Conservation (phyloP, 108 stramenopile species). For the Stephanodiscus minutulus region DNA sequence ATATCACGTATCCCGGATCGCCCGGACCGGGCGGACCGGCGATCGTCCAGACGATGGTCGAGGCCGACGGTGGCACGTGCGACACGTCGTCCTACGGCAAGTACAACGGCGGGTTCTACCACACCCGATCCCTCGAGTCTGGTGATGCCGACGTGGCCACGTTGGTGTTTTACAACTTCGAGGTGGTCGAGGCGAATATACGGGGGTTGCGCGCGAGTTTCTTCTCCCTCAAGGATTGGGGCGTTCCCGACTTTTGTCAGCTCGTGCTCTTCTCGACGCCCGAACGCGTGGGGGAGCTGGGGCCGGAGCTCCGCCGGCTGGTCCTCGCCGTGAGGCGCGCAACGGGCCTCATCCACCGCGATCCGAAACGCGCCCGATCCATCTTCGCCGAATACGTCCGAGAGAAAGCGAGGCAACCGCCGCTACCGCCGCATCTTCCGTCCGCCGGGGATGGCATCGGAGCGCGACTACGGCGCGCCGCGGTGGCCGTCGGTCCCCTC, state of each 20-base stretch:
- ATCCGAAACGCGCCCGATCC: slow-evolving; percentile 42
- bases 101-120: slow-evolving; percentile 59
- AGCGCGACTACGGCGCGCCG: too few species aligned
- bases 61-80: slow-evolving; percentile 57
- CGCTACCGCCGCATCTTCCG: slow-evolving; percentile 14
- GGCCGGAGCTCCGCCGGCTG: slow-evolving; percentile 36
- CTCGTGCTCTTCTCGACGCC: slow-evolving; percentile 61
- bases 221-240: slow-evolving; percentile 64
- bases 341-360: slow-evolving; percentile 55
- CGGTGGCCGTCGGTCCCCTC: too few species aligned
- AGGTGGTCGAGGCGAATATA: slow-evolving; percentile 54
- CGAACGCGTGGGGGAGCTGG: slow-evolving; percentile 16
- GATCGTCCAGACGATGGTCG: slow-evolving; percentile 64
- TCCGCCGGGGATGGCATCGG: too few species aligned
- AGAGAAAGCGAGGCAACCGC: slow-evolving; percentile 20
- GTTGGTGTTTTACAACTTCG: slow-evolving; percentile 64
- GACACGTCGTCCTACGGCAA: slow-evolving; percentile 52
- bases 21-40: slow-evolving; percentile 65
- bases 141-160: slow-evolving; percentile 59
- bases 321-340: slow-evolving; percentile 59
- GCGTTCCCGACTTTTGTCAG: slow-evolving; percentile 67
- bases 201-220: slow-evolving; percentile 41
- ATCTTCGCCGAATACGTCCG: slow-evolving; percentile 39
- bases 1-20: slow-evolving; percentile 54
- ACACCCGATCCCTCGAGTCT: slow-evolving; percentile 53